Evolutionary conservation across 352 stramenopile genomes (phyloP).

Genomic region (Paralagenidium karlingii): DNA sequence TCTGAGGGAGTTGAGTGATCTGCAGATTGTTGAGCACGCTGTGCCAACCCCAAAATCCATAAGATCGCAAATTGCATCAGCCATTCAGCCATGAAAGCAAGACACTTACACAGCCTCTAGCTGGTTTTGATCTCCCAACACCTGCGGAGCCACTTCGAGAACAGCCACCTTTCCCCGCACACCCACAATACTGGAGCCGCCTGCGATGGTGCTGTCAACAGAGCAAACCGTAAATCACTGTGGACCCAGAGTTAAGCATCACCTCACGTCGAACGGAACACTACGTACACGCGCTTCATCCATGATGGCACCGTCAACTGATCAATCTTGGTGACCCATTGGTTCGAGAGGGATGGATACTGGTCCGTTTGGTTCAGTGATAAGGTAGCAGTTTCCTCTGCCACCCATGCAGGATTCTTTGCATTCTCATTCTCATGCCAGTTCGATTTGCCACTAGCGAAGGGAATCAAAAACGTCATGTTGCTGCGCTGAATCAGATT

Average conservation of each 20-base stretch:
- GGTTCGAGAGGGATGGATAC: constrained; percentile 17
- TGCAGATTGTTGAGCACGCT: constrained; percentile 43
- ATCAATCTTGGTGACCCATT: constrained; percentile 18
- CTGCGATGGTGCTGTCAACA: constrained; percentile 24
- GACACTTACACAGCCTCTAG: constrained; percentile 26
- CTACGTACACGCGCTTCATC: constrained; percentile 17
- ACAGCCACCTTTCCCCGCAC: constrained; percentile 28
- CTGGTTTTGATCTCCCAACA: constrained; percentile 19
- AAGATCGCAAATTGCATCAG: too few species aligned
- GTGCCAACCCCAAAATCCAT: constrained; percentile 6
- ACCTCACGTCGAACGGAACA: neutral
- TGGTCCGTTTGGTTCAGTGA: constrained; percentile 14
- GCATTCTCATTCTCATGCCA: constrained; percentile 28
- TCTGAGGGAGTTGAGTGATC: constrained; percentile 17
- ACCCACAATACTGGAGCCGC: constrained; percentile 24
- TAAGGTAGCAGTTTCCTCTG: constrained; percentile 4
- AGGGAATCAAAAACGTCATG: constrained; percentile 51
- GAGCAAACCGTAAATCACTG: neutral
- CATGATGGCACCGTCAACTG: constrained; percentile 13
- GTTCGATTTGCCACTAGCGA: constrained; percentile 23
- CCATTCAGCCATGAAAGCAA: neutral
- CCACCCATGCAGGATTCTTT: constrained; percentile 9
- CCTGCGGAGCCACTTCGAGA: constrained; percentile 13
- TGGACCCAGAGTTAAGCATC: too few species aligned
- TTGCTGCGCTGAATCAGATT: constrained; percentile 27